phyloP scores from a whole-genome alignment of 164 flowering plant species.

The Vitis cinerea region DNA sequence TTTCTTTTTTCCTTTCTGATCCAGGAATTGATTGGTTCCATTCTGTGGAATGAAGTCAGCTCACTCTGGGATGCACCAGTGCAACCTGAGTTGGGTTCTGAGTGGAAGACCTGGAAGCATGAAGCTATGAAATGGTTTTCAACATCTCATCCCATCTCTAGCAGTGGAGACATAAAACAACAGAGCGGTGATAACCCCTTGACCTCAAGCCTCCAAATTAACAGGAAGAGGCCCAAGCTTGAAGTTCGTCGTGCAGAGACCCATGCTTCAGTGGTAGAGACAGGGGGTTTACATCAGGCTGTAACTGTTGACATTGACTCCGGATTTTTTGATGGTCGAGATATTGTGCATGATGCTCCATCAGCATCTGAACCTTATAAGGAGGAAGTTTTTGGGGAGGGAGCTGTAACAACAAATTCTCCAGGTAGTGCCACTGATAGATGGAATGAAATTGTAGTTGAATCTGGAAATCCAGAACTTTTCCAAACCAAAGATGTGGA shows the following conservation, averaged over 20 bases:
- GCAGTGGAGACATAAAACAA: conserved; percentile 38
- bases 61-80: conserved; percentile 51
- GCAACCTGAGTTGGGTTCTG: conserved; percentile 54
- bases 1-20: conserved; percentile 11
- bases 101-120: conserved; percentile 86
- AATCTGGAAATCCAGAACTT: conserved; percentile 40
- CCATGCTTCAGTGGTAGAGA: conserved; percentile 43
- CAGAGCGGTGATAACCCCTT: conserved; percentile 31
- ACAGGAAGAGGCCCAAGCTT: conserved; percentile 89
- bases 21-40: conserved; percentile 71
- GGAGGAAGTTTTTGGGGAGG: conserved; percentile 26
- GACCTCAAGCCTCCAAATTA: conserved; percentile 34
- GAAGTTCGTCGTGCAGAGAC: conserved; percentile 93
- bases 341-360: conserved; percentile 22
- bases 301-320: conserved; percentile 44
- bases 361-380: conserved; percentile 25
- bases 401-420: conserved; percentile 21
- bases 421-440: conserved; percentile 29
- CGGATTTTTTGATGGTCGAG: conserved; percentile 37
- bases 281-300: conserved; percentile 28
- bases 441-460: conserved; percentile 66
- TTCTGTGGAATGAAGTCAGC: conserved; percentile 73
- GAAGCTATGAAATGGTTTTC: conserved; percentile 83
- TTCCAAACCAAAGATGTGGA: conserved; percentile 31
- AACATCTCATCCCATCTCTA: conserved; percentile 43